Evolutionary conservation across 306 rosid species (phyloP).

Genomic region (Lupinus albus): DNA sequence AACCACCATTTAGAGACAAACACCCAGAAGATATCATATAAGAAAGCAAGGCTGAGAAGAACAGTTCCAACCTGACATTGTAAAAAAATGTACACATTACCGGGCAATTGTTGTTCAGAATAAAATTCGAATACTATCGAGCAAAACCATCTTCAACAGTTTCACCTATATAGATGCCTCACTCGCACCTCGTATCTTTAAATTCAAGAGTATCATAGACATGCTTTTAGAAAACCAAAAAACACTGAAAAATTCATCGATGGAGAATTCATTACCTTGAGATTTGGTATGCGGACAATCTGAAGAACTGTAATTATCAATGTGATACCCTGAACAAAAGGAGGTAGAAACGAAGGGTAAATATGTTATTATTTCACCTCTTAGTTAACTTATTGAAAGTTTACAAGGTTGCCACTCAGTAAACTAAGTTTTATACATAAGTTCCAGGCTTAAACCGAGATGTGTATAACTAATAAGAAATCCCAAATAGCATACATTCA

Average conservation of each 20-base stretch:
- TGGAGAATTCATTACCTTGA: constrained; percentile 67
- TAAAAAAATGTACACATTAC: neutral
- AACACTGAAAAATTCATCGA: neutral
- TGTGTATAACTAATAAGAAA: constrained; percentile 11
- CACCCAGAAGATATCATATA: constrained; percentile 97
- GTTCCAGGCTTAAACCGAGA: constrained; percentile 21
- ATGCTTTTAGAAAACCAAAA: neutral
- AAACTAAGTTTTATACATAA: constrained; percentile 19
- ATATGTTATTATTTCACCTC: constrained; percentile 29
- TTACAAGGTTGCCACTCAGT: neutral
- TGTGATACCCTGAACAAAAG: constrained; percentile 72
- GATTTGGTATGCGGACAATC: constrained; percentile 94
- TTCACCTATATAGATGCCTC: too few relatives aligned
- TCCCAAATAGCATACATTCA: constrained; percentile 12
- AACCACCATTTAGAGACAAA: constrained; percentile 96
- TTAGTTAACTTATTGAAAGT: constrained; percentile 6
- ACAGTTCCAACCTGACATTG: constrained; percentile 88
- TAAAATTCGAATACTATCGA: constrained; percentile 15
- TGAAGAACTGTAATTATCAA: constrained; percentile 97
- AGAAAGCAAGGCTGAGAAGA: constrained; percentile 92
- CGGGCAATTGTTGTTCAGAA: neutral
- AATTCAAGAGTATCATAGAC: constrained; percentile 12
- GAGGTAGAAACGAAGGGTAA: constrained; percentile 12
- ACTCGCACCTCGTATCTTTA: too few relatives aligned
- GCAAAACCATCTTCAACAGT: constrained; percentile 24